Evolutionary conservation across 2,329 filamentous ascomycete species (phyloP).

Genomic region (Penicillium occitanis): DNA sequence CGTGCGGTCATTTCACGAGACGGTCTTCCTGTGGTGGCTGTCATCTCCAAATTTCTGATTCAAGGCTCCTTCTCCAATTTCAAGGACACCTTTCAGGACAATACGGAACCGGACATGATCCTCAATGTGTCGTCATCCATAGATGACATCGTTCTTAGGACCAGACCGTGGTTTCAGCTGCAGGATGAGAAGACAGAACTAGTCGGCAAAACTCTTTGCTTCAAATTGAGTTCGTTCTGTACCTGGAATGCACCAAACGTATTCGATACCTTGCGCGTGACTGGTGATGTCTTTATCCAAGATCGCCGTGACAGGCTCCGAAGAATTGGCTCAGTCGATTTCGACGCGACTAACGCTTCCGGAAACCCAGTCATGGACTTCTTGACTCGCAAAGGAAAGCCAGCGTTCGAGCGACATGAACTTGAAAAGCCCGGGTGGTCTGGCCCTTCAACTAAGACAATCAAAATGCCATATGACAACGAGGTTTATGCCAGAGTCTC

Average conservation of each 20-base stretch:
- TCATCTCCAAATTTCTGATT: constrained; percentile 8
- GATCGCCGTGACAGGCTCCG: background rate
- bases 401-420: background rate
- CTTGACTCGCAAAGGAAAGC: background rate
- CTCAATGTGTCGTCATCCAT: background rate
- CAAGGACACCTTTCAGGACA: constrained; percentile 99
- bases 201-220: constrained; percentile 86
- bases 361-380: constrained; percentile 4
- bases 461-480: constrained; percentile 51
- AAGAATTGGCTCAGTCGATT: background rate
- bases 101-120: constrained; percentile 64
- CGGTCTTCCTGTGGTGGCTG: background rate
- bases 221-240: constrained; percentile 70
- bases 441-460: background rate
- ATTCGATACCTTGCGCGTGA: background rate
- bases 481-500: constrained; percentile 98
- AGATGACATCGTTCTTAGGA: background rate
- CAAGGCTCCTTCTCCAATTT: constrained; percentile 41
- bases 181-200: constrained; percentile 92
- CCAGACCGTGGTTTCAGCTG: constrained; percentile 71
- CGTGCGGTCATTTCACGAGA: constrained; percentile 2
- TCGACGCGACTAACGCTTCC: background rate
- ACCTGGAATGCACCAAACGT: background rate
- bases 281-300: constrained; percentile 73
- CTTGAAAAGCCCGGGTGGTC: constrained; percentile 1